A percentile compares a stretch with the other conserved stretches of the same genome.
Conservation (phyloP, 106 monocot genomes). For the Apostasia shenzhenica region DNA sequence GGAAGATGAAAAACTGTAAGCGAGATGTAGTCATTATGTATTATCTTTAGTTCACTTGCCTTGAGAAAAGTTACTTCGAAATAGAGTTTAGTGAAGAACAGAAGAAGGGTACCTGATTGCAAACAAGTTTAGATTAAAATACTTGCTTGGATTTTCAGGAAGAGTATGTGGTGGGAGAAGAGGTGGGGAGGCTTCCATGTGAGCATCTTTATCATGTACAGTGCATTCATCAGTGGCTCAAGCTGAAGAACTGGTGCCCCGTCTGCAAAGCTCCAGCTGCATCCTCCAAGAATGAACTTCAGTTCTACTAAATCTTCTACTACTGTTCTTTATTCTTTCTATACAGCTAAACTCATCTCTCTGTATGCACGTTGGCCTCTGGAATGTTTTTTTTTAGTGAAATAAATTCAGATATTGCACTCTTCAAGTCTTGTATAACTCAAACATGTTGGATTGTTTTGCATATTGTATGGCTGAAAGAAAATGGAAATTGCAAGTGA, state of each 20-base stretch:
- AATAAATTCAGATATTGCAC: neutral
- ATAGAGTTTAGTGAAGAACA: too few species aligned
- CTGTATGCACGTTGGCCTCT: neutral
- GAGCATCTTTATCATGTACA: slow-evolving; percentile 59
- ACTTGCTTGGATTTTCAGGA: slow-evolving; percentile 37
- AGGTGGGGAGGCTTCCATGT: slow-evolving; percentile 58
- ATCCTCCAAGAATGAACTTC: neutral
- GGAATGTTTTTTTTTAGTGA: neutral
- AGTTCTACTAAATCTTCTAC: neutral
- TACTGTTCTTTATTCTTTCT: neutral
- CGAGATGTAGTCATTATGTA: too few species aligned
- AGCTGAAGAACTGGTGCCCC: slow-evolving; percentile 92
- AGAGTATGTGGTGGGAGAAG: slow-evolving; percentile 60
- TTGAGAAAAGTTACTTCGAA: too few species aligned
- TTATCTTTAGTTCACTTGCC: too few species aligned
- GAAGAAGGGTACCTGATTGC: too few species aligned
- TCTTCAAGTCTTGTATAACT: neutral
- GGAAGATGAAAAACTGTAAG: too few species aligned
- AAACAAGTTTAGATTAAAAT: too few species aligned
- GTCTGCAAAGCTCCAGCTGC: slow-evolving; percentile 58
- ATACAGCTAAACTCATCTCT: neutral
- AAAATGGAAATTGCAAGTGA: too few species aligned
- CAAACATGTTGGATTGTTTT: neutral
- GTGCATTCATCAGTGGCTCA: slow-evolving; percentile 75
- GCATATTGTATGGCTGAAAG: too few species aligned